A percentile compares a stretch with the other conserved stretches of the same genome.
These are phyloP conservation scores for Canavalia gladiata DNA, from an alignment of 306 rosid species.

Conservation along the genomic window DNA sequence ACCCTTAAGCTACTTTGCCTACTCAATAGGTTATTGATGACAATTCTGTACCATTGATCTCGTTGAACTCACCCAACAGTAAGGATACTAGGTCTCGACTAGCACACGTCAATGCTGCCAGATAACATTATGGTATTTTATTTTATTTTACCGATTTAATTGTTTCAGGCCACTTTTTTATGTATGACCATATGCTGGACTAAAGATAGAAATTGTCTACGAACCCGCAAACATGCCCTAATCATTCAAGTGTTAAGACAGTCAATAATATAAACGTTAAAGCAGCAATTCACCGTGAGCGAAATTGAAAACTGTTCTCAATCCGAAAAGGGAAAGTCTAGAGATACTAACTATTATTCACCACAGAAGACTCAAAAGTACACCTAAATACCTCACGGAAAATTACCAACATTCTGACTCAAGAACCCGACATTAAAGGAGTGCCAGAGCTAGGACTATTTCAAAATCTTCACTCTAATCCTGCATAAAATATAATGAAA, in stretches of 20 bases:
- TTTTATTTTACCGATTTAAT: background rate
- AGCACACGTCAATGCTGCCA: background rate
- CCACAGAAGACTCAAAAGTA: background rate
- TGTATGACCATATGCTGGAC: background rate
- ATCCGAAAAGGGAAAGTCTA: background rate
- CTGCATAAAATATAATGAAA: conserved; percentile 38
- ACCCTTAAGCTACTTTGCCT: background rate
- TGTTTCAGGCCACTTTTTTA: background rate
- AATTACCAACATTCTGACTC: conserved; percentile 13
- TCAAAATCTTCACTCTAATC: conserved; percentile 45
- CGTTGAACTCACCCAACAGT: background rate
- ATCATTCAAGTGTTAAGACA: conserved; percentile 19
- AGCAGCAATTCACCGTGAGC: conserved; percentile 6
- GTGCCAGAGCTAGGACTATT: background rate
- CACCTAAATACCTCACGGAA: conserved; percentile 22
- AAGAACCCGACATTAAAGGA: conserved; percentile 33
- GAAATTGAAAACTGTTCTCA: conserved; percentile 25
- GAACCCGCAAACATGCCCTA: background rate
- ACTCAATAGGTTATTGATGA: background rate
- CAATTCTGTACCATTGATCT: background rate
- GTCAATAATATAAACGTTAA: background rate
- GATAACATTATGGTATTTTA: background rate
- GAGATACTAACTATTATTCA: background rate
- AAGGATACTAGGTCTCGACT: background rate
- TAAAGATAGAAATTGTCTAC: background rate